These are phyloP conservation scores for Fusarium sp. DNA, from an alignment of 2,329 filamentous ascomycete species.

Conservation along the genomic window DNA sequence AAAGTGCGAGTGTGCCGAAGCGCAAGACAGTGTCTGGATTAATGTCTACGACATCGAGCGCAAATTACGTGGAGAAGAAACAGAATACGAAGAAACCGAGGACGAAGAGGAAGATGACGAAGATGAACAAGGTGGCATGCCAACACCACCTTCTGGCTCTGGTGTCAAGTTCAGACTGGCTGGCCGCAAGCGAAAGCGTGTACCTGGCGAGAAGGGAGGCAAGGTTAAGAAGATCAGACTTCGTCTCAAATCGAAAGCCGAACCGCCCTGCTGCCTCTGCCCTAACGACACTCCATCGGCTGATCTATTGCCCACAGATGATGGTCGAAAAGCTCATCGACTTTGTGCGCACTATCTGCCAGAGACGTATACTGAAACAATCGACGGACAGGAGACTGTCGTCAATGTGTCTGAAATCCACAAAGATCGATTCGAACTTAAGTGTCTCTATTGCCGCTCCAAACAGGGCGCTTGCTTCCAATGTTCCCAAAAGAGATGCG, in stretches of 20 bases:
- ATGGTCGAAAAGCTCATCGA: slow-evolving; percentile 86
- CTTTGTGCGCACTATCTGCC: slow-evolving; percentile 91
- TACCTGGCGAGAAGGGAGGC: slow-evolving; percentile 46
- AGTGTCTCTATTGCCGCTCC: slow-evolving; percentile 93
- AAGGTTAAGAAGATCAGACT: slow-evolving; percentile 82
- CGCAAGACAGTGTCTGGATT: slow-evolving; percentile 98
- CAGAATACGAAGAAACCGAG: slow-evolving; percentile 83
- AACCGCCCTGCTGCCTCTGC: slow-evolving; percentile 89
- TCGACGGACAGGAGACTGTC: slow-evolving; percentile 77
- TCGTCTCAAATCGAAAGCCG: slow-evolving; percentile 74
- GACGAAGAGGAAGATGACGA: slow-evolving; percentile 75
- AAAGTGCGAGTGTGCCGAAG: slow-evolving; percentile 94
- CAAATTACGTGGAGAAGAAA: slow-evolving; percentile 88
- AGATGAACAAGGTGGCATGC: slow-evolving; percentile 74
- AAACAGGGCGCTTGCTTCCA: slow-evolving; percentile 97
- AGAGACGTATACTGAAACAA: slow-evolving; percentile 84
- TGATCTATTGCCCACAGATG: slow-evolving; percentile 86
- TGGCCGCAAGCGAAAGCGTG: slow-evolving; percentile 69
- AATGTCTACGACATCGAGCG: slow-evolving; percentile 96
- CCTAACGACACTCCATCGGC: slow-evolving; percentile 88
- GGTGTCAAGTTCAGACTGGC: slow-evolving; percentile 71
- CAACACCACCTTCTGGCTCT: slow-evolving; percentile 81
- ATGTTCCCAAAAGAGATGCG: slow-evolving; percentile 94
- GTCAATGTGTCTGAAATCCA: slow-evolving; percentile 83
- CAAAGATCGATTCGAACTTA: slow-evolving; percentile 88